Base-by-base conservation (phyloP, 352 stramenopile genomes). In the Phytophthora megakarya region DNA sequence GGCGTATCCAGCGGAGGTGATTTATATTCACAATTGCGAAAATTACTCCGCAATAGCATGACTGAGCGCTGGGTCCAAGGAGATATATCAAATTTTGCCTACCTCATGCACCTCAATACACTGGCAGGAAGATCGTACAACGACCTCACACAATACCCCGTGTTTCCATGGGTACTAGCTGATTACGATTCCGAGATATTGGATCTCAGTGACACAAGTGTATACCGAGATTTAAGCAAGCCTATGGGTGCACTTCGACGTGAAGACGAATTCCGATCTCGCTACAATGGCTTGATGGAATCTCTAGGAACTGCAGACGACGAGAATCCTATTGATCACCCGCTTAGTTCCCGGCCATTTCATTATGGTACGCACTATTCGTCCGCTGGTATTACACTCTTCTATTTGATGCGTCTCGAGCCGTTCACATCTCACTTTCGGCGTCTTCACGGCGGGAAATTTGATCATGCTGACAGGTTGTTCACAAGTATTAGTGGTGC, bases 141-240 rank as follows among this genome's bases (percentile, higher is more conserved):
- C 77, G 97, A 99, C 47, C 88, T 99, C 7, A 98, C 92, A 56
- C 97, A 99, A 67, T 99, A 99, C 67, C 97, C 97, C 22, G 95
- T 88, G 6, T 99, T 99, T 63, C 98, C 98, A 15, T 99, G 97
- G 98, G 84, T 99, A 3, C 61, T 99, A 8, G 83, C 89, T 1
- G 96, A 99, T 74, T 99, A 99, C 70, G 89, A 73, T 3, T 98
- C 88, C 1, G 68, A 92, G 23, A 86, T 90, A 42, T 81, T 99
- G 16, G 92, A 99, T 67, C 74, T 99, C 2, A 80, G 72, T n/a
- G 86, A 99, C 61, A 83, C 76, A 19, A 63, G 43, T 0, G 94
- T 97, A 16, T 99, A 97, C 71, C 88, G 97, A 22, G 97, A 99
- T 73, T 64, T 99, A 8, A 90, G 77, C 5, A 99, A 99, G 63